Evolutionary conservation across 192 early-diverging fungal genomes (phyloP).

Genomic region (Coemansia brasiliensis): DNA sequence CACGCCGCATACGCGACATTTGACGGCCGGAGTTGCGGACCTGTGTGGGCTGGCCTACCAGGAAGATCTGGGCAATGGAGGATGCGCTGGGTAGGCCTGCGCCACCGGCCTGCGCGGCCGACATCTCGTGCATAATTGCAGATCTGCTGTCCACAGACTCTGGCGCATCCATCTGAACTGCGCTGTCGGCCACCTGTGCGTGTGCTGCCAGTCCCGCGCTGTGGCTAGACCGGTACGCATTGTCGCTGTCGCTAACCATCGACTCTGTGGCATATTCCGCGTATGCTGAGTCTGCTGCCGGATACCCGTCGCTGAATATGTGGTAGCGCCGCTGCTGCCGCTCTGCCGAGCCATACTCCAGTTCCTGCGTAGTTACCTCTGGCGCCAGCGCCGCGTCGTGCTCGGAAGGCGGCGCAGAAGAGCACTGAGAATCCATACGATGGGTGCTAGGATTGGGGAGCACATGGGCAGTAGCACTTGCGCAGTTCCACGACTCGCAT

Average conservation of each 20-base stretch:
- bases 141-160: constrained; percentile 3
- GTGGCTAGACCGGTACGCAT: not conserved
- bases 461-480: not conserved
- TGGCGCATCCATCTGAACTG: constrained; percentile 8
- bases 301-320: constrained; percentile 9
- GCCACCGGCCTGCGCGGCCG: not conserved
- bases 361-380: not conserved
- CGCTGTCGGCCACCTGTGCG: not conserved
- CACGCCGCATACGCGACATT: constrained; percentile 26
- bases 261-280: constrained; percentile 20
- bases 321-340: constrained; percentile 10
- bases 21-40: not conserved
- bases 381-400: not conserved
- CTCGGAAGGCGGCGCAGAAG: constrained; percentile 3
- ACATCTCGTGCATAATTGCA: constrained; percentile 5
- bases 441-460: constrained; percentile 1
- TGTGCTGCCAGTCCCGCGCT: constrained; percentile 3
- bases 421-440: too few species aligned
- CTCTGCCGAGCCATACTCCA: not conserved
- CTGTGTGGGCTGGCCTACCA: constrained; percentile 33
- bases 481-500: constrained; percentile 15
- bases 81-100: constrained; percentile 25
- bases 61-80: constrained; percentile 35
- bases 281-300: constrained; percentile 7
- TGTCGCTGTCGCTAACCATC: constrained; percentile 12